Evolutionary conservation across 169 alveolate species (phyloP).

Genomic region (Cardiosporidium cionae): DNA sequence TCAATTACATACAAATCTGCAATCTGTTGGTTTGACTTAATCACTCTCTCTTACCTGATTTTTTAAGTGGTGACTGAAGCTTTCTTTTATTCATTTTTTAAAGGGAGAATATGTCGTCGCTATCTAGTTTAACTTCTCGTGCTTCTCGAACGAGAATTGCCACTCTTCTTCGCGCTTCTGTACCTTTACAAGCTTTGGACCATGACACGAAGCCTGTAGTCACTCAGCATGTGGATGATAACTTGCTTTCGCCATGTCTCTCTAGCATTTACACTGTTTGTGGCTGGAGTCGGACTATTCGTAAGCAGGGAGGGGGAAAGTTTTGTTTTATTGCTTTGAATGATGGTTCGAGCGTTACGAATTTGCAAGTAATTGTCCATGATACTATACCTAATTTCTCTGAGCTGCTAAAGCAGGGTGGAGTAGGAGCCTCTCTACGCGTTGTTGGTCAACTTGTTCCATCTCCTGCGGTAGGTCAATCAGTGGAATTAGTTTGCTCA

Average conservation of each 20-base stretch:
- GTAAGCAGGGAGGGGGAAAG: conserved; percentile 83
- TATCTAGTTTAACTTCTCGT: no score
- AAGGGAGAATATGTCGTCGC: no score
- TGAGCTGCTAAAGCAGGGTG: neutral
- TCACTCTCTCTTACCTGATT: no score
- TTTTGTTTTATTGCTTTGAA: conserved; percentile 83
- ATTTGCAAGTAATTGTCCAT: conserved; percentile 86
- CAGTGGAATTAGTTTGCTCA: conserved; percentile 60
- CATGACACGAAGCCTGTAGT: no score
- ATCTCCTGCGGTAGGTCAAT: conserved; percentile 82
- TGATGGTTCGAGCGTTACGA: conserved; percentile 88
- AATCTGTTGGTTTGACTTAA: no score
- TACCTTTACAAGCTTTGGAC: no score
- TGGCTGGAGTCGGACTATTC: conserved; percentile 93
- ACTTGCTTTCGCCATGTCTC: no score
- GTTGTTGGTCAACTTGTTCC: conserved; percentile 81
- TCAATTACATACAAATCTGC: no score
- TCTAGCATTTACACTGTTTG: conserved; percentile 61
- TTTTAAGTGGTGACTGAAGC: no score
- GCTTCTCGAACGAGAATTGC: neutral
- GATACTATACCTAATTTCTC: neutral
- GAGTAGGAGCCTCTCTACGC: conserved; percentile 39
- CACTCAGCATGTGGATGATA: no score
- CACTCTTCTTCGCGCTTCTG: no score
- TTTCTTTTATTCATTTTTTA: no score